Conservation (phyloP, 305 asterid genomes). For the Solanum hybrid region DNA sequence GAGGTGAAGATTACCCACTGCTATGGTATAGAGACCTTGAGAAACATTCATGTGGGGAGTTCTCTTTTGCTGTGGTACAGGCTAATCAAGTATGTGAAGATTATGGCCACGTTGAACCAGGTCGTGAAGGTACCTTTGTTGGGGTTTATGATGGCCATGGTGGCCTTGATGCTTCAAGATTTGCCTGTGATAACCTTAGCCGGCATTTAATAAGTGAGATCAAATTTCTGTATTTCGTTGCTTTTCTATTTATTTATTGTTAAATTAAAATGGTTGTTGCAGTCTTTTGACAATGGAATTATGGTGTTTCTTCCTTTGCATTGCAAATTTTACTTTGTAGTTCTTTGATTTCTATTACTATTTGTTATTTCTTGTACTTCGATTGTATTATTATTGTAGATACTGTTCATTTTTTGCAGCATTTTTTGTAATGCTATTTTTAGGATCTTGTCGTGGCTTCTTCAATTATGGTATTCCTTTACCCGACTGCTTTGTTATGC, state of each 20-base stretch:
- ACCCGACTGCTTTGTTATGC: not conserved
- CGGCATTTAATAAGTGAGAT: slow-evolving; percentile 39
- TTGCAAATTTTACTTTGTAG: not conserved
- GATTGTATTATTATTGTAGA: not conserved
- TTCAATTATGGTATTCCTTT: not conserved
- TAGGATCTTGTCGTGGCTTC: not conserved
- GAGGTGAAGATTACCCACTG: slow-evolving; percentile 39
- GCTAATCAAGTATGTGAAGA: slow-evolving; percentile 61
- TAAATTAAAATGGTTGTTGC: not conserved
- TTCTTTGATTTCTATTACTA: not conserved
- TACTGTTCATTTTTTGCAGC: not conserved
- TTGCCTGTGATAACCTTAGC: slow-evolving; percentile 52
- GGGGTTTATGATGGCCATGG: slow-evolving; percentile 87
- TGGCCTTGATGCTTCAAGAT: slow-evolving; percentile 55
- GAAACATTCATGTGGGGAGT: slow-evolving; percentile 64
- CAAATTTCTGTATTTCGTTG: not conserved
- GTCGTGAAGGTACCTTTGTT: slow-evolving; percentile 45
- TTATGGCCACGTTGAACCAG: slow-evolving; percentile 65
- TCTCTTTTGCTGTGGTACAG: slow-evolving; percentile 60
- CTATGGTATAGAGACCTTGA: slow-evolving; percentile 64
- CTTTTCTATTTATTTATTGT: not conserved
- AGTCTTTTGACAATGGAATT: not conserved
- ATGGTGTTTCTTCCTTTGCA: no score
- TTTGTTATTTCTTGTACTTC: not conserved
- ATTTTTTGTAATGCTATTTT: not conserved